A percentile compares a stretch with the other conserved stretches of the same genome.
Conservation (phyloP, 352 stramenopile genomes). For the Nothophytophthora sp. region DNA sequence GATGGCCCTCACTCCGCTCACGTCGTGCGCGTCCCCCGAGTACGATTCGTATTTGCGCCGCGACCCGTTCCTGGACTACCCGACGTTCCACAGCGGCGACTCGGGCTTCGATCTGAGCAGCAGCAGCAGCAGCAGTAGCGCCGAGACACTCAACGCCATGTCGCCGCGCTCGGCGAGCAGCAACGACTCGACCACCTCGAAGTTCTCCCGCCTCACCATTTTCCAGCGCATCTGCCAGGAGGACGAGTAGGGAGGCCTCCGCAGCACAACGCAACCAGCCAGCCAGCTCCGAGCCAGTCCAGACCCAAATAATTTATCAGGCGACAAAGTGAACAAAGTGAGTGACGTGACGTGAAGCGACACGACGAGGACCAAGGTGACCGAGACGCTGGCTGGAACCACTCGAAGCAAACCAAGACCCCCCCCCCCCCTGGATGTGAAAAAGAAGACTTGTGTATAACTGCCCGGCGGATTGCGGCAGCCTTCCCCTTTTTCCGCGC, state of each 20-base stretch:
- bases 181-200: slow-evolving; percentile 35
- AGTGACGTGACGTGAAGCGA: slow-evolving; percentile 24
- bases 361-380: slow-evolving; percentile 16
- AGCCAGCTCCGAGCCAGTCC: slow-evolving; percentile 14
- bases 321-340: slow-evolving; percentile 29
- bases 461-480: slow-evolving; percentile 35
- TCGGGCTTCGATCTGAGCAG: slow-evolving; percentile 27
- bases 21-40: slow-evolving; percentile 27
- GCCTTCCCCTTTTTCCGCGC: slow-evolving; percentile 22
- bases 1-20: slow-evolving; percentile 59
- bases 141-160: slow-evolving; percentile 32
- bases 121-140: slow-evolving; percentile 30
- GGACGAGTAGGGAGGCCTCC: slow-evolving; percentile 34
- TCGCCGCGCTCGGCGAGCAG: slow-evolving; percentile 36
- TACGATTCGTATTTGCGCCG: slow-evolving; percentile 46
- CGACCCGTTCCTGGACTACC: slow-evolving; percentile 55
- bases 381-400: slow-evolving; percentile 6
- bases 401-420: slow-evolving; percentile 1
- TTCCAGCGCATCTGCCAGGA: slow-evolving; percentile 86
- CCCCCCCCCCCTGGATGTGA: slow-evolving; percentile 26
- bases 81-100: slow-evolving; percentile 36
- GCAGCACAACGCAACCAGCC: slow-evolving; percentile 5
- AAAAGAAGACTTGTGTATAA: slow-evolving; percentile 46
- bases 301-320: slow-evolving; percentile 54
- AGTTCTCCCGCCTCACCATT: slow-evolving; percentile 76